Evolutionary conservation across 768 basidiomycete species (phyloP).

Genomic region (Hericium alpestre): DNA sequence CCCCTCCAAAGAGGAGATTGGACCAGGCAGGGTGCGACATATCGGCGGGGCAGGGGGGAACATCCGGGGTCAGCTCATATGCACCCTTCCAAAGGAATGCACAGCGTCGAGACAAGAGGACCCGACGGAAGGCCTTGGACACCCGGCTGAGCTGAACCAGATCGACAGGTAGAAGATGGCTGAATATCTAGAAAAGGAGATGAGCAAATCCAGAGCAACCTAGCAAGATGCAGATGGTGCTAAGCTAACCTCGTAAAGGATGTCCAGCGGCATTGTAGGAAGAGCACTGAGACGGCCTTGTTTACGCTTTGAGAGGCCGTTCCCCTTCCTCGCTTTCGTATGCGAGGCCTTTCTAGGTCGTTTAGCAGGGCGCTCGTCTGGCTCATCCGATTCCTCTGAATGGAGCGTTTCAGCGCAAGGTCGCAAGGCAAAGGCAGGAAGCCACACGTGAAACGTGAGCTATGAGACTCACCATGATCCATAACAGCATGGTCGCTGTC

Average conservation of each 20-base stretch:
- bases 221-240: background rate
- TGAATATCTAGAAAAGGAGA: slow-evolving; percentile 16
- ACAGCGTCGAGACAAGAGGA: slow-evolving; percentile 16
- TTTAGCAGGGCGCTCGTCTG: background rate
- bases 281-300: slow-evolving; percentile 8
- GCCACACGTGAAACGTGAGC: background rate
- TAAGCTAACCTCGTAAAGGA: slow-evolving; percentile 19
- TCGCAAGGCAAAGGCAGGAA: background rate
- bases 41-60: slow-evolving; percentile 5
- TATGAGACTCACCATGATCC: background rate
- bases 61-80: background rate
- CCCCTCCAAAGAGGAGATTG: slow-evolving; percentile 6
- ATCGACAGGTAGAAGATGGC: slow-evolving; percentile 21
- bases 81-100: slow-evolving; percentile 18
- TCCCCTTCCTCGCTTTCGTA: background rate
- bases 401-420: background rate
- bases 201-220: too few relatives aligned
- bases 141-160: slow-evolving; percentile 21
- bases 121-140: slow-evolving; percentile 18
- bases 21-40: slow-evolving; percentile 7
- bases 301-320: background rate
- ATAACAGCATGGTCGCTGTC: background rate
- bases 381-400: background rate
- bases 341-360: background rate
- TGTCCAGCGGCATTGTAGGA: slow-evolving; percentile 17